Base-by-base conservation (phyloP, 129 eudicot species). In the Gnaphalium uliginosum region DNA sequence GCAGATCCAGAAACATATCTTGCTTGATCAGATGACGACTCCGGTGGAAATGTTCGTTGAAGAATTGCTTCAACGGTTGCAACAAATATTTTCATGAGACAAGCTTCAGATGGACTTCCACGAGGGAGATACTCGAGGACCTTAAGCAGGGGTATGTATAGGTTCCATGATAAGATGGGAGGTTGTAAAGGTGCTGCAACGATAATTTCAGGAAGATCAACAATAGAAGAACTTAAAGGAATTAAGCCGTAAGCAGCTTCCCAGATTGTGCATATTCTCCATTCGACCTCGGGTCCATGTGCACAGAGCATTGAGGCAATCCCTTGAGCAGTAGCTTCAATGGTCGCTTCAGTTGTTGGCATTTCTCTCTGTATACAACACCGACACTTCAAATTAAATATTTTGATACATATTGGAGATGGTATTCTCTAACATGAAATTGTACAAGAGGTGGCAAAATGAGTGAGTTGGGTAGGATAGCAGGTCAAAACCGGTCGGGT, bases 191-290 rank as follows among this genome's bases (percentile, higher is more conserved):
- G 98, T 15, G 98, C 87, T 23, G 97, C 96, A n/a, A 94, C 98
- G 61, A 94, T 82, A 58, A 94, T 94, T 74, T 94, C 98, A 23
- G 98, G 98, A 23, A 94, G 92, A 79, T 94, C 97, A 35, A 94
- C 86, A 6, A 89, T 90, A 11, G 97, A 94, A 65, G 97, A 90
- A 73, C 97, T 90, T 62, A 94, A 74, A 29, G 98, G 97, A 60
- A 94, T 94, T 71, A 94, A 77, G 51, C 98, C 98, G 71, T 94
- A 94, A 53, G 98, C 98, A 83, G 98, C 98, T 89, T 94, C 98
- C 98, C 98, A 94, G 17, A 94, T 90, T 69, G 98, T 94, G 80
- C 98, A 94, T 73, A 94, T 94, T 81, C 98, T 90, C 98, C 98
- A 94, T 76, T 94, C 98, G 13, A 94, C 98, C 75, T 94, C 98